These are phyloP conservation scores for Haplosporangium sp. DNA, from an alignment of 371 early-diverging fungal genomes.

Conservation along the genomic window DNA sequence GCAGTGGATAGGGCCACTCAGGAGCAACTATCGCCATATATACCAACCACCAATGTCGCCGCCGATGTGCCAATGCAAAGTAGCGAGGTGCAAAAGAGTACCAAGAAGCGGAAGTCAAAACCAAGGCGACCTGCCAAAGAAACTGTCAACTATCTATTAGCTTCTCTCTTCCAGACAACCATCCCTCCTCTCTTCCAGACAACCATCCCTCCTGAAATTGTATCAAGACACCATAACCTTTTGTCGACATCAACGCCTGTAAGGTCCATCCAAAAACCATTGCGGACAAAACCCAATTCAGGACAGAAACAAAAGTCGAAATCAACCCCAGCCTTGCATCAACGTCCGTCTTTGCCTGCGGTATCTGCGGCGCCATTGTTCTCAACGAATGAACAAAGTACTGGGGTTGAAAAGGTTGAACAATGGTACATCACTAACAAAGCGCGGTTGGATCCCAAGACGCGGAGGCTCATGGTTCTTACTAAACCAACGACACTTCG, in stretches of 20 bases:
- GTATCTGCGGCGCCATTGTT: not conserved
- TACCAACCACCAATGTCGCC: not conserved
- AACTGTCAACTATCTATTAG: slow-evolving; percentile 11
- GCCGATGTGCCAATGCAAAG: not conserved
- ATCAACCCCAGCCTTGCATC: not conserved
- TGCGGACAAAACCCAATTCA: not conserved
- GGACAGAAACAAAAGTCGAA: not conserved
- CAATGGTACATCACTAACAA: slow-evolving; percentile 49
- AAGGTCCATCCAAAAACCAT: no score
- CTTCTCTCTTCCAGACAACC: slow-evolving; percentile 25
- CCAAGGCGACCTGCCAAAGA: slow-evolving; percentile 13
- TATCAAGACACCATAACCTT: no score
- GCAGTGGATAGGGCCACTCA: no score
- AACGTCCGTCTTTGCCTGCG: not conserved
- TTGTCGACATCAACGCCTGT: no score
- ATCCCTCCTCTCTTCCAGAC: slow-evolving; percentile 1
- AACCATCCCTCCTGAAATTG: no score
- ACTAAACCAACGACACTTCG: slow-evolving; percentile 30
- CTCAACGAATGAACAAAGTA: slow-evolving; percentile 11
- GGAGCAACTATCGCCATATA: no score
- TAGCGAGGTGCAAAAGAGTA: not conserved
- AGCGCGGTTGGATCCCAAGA: slow-evolving; percentile 22
- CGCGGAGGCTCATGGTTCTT: slow-evolving; percentile 29
- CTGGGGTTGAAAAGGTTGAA: slow-evolving; percentile 30
- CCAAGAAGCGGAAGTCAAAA: not conserved